Percentiles rank a stretch among this genome's conserved stretches.
Conservation (phyloP, 306 rosid species). For the Trichosanthes truncata region DNA sequence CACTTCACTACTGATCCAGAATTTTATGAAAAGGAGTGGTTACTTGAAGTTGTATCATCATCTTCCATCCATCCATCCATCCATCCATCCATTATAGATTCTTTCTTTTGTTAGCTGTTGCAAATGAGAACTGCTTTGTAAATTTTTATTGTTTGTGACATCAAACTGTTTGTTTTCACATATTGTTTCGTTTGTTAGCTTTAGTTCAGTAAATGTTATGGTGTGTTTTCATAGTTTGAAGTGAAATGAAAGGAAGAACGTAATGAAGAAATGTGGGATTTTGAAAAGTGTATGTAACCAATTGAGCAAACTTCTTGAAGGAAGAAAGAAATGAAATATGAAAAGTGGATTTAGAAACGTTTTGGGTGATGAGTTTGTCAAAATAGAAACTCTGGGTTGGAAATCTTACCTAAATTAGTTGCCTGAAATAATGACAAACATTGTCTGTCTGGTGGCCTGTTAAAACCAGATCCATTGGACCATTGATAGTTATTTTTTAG, state of each 20-base stretch:
- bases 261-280: background rate
- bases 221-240: background rate
- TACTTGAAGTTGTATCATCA: slow-evolving; percentile 17
- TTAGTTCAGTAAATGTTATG: background rate
- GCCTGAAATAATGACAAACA: background rate
- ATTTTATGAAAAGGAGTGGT: slow-evolving; percentile 18
- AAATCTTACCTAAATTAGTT: slow-evolving; percentile 9
- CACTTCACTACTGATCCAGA: slow-evolving; percentile 13
- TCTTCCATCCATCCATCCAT: slow-evolving; percentile 15
- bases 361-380: background rate
- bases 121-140: slow-evolving; percentile 8
- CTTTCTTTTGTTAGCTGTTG: slow-evolving; percentile 5
- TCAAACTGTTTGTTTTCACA: background rate
- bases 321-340: background rate
- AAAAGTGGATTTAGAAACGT: background rate
- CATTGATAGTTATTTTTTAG: background rate
- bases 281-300: background rate
- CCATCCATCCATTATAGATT: slow-evolving; percentile 13
- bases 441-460: background rate
- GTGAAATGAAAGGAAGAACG: slow-evolving; percentile 7
- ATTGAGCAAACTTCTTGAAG: background rate
- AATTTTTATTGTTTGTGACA: slow-evolving; percentile 1
- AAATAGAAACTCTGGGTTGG: background rate
- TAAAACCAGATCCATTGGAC: background rate
- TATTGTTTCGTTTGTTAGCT: background rate